phyloP scores from a whole-genome alignment of 129 eudicot genomes.

The Tagetes patula region DNA sequence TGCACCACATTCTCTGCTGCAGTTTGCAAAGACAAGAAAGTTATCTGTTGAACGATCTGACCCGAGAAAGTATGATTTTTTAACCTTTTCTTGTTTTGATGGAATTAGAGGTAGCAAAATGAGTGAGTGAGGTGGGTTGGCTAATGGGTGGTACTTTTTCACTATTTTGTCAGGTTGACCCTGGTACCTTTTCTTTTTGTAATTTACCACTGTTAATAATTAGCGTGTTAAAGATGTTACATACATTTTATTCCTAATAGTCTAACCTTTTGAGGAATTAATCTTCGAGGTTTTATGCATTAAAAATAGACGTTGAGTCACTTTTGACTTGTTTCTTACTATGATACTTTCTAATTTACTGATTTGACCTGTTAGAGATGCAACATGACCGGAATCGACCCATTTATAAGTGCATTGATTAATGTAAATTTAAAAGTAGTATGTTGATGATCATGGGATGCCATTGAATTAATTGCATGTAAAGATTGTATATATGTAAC shows the following conservation, averaged over 20 bases:
- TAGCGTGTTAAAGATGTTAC: not conserved
- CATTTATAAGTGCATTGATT: not conserved
- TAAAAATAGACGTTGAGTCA: not conserved
- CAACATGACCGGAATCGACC: not conserved
- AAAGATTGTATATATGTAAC: conserved; percentile 16
- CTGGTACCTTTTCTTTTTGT: not conserved
- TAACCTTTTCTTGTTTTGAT: not conserved
- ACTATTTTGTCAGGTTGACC: not conserved
- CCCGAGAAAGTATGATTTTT: conserved; percentile 55
- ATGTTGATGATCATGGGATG: conserved; percentile 1
- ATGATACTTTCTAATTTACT: not conserved
- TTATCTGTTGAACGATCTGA: conserved; percentile 73
- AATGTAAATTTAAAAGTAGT: not conserved
- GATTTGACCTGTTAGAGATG: not conserved
- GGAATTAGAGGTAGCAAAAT: conserved; percentile 1
- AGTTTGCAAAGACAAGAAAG: conserved; percentile 84
- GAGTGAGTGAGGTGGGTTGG: conserved; percentile 2
- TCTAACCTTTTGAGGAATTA: not conserved
- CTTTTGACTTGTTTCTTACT: not conserved
- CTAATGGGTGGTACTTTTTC: not conserved
- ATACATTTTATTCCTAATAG: not conserved
- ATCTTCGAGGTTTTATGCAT: not conserved
- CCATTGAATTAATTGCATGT: not conserved
- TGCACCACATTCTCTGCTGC: conserved; percentile 63
- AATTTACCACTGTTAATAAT: not conserved